Evolutionary conservation across 345 rosid species (phyloP), one percentile per base, ranked within the genome.

Genomic region (Alliaria petiolata): DNA sequence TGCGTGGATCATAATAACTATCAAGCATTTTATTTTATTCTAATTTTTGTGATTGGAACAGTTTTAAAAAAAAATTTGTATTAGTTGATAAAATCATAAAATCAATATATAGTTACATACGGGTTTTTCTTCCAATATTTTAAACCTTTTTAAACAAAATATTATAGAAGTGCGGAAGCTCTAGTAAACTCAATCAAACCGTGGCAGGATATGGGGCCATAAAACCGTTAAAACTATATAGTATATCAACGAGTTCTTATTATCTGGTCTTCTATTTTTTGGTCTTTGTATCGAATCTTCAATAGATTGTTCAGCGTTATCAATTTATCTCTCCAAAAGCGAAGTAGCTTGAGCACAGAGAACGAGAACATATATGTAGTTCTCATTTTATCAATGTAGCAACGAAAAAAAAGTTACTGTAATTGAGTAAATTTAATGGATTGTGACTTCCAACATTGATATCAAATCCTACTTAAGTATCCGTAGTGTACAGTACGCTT

Each of bases 381-480:
- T n/a, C n/a, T n/a, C n/a, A n/a, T n/a, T n/a, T n/a, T n/a, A n/a
- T n/a, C n/a, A n/a, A n/a, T n/a, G n/a, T n/a, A n/a, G n/a, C n/a
- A n/a, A n/a, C n/a, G n/a, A n/a, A n/a, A n/a, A n/a, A n/a, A n/a
- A n/a, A n/a, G n/a, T n/a, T n/a, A n/a, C n/a, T n/a, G n/a, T n/a
- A n/a, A n/a, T n/a, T n/a, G n/a, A n/a, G n/a, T n/a, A n/a, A 58
- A 71, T 39, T 8, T 34, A 42, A 59, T 67, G 47, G n/a, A 33
- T 67, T 60, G 78, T 59, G 59, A 51, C 62, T 74, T 74, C 72
- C 68, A 74, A 74, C 73, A 50, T 67, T 67, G 79, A 75, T 75
- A 75, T 61, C 69, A 75, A 61, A 75, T 75, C 79, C 50, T n/a
- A n/a, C n/a, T n/a, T n/a, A n/a, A n/a, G n/a, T n/a, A n/a, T 65